Base-by-base conservation (phyloP, 192 early-diverging fungal genomes). In the Linnemannia zychae region DNA sequence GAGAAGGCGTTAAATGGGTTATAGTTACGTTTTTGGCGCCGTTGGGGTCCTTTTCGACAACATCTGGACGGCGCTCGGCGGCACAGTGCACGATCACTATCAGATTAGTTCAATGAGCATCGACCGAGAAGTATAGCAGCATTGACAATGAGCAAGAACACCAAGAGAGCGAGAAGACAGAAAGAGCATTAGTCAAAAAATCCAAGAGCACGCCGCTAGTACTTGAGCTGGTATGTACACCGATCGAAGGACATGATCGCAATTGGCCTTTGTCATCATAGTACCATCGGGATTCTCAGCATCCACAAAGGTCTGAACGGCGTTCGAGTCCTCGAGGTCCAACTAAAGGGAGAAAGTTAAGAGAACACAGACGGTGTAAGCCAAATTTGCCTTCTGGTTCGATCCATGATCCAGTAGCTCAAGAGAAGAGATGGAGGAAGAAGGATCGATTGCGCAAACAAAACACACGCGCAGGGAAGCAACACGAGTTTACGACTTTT, bases 21-120 rank as follows among this genome's bases (percentile, higher is more conserved):
- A 33, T 33, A 22, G 44, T 73, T 87, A 94, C 93, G 12, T 86
- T 78, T 65, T 86, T 79, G 48, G 90, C 89, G 13, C 89, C 94
- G 11, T 91, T 82, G 33, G 82, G 88, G 82, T 96, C 89, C 22
- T 87, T 88, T 40, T 93, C 94, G 36, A 94, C 96, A 4, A 96
- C 94, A 74, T 97, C 95, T 1, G 97, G 97, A 0, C 95, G 91
- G 36, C 95, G 91, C 81, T 97, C 97, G 38, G 96, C 97, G 17
- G 97, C 97, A 77, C 95, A 95, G 83, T 97, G 94, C 31, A 96
- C 91, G 33, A 98, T 91, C 34, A 87, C 92, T 88, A 89, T 77
- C 17, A 63, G 52, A 44, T 44, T 9, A 44, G 40, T 44, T 44
- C 7, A 9, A 69, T 46, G 66, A 40, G n/a, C 24, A 44, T 74